These are phyloP conservation scores for Chlorella ohadii DNA, from an alignment of 139 green algal species.

Conservation along the genomic window DNA sequence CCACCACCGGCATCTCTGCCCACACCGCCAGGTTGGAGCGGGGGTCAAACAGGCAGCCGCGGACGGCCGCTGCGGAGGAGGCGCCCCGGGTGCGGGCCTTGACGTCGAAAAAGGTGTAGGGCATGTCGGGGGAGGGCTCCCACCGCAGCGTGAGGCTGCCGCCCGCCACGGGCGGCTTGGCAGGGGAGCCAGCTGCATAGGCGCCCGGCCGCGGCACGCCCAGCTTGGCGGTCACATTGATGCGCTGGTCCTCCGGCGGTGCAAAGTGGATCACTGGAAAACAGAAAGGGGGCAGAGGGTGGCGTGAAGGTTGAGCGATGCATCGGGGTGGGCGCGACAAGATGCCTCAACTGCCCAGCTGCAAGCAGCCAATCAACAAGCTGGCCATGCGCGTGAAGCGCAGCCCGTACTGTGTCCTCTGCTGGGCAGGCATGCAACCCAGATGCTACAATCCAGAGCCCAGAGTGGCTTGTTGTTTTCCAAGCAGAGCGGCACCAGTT, in stretches of 20 bases:
- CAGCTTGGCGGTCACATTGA: conserved; percentile 62
- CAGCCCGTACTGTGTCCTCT: too few species aligned
- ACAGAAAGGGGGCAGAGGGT: neutral
- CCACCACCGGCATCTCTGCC: conserved; percentile 52
- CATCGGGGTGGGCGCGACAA: neutral
- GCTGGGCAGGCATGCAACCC: too few species aligned
- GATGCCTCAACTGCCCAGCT: too few species aligned
- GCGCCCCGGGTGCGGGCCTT: conserved; percentile 51
- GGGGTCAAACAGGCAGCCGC: conserved; percentile 65
- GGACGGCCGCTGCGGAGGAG: conserved; percentile 40
- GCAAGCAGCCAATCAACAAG: too few species aligned
- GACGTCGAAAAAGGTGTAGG: conserved; percentile 68
- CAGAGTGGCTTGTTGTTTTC: too few species aligned
- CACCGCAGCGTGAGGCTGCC: conserved; percentile 65
- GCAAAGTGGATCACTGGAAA: too few species aligned
- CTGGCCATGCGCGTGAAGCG: too few species aligned
- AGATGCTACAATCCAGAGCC: too few species aligned
- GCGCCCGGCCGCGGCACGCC: neutral
- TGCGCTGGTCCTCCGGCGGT: conserved; percentile 48
- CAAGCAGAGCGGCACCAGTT: too few species aligned
- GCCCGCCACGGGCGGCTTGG: conserved; percentile 9
- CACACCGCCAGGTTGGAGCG: conserved; percentile 54
- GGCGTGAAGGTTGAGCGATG: neutral
- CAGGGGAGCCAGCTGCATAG: neutral
- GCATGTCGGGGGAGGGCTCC: conserved; percentile 47